Base-by-base conservation (phyloP, 2,329 filamentous ascomycete genomes). In the Volutella citrinella region DNA sequence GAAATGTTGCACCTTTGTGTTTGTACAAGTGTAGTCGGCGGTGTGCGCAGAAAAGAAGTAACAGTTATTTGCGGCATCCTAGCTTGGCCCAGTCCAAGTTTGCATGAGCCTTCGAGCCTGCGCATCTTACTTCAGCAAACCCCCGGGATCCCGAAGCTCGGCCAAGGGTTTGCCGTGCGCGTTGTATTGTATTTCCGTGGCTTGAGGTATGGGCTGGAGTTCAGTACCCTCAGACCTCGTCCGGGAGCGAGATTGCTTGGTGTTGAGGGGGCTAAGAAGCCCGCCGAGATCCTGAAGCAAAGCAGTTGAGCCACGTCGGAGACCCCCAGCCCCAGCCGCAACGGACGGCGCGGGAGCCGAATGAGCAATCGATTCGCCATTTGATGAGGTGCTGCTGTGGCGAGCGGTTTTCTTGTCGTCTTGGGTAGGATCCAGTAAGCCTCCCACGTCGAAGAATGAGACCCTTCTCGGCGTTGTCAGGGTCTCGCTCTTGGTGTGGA, bases 361-460 rank as follows among this genome's bases (percentile, higher is more conserved):
- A 36, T 55, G 58, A 3, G 62, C 52, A 10, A 63, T 55, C 3
- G 66, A 62, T 19, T 66, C 68, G 19, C 61, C 43, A 27, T 60
- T 64, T 5, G 57, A 59, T 6, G 69, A 72, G 15, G 60, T 59
- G 36, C 56, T 57, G 42, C 69, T 74, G 19, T 64, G 63, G 10
- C 64, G 60, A 24, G 62, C 55, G 29, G 60, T 60, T 17, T 51
- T 49, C 31, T 49, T 57, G 41, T 56, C 54, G 30, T 52, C 52
- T 7, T 48, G 45, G 3, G 62, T 44, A 13, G 70, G 70, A 6
- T 82, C 78, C 1, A 94, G 65, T 0, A 95, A 64, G 1, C 86
- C 87, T 15, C 88, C 88, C 2, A 89, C 82, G 47, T 95, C 90
- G 50, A 91, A 89, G 58, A 95, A 91, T 0, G 86, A 87, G 5